These are phyloP conservation scores for Candida ortonii DNA, from an alignment of 805 yeast species.

Conservation along the genomic window DNA sequence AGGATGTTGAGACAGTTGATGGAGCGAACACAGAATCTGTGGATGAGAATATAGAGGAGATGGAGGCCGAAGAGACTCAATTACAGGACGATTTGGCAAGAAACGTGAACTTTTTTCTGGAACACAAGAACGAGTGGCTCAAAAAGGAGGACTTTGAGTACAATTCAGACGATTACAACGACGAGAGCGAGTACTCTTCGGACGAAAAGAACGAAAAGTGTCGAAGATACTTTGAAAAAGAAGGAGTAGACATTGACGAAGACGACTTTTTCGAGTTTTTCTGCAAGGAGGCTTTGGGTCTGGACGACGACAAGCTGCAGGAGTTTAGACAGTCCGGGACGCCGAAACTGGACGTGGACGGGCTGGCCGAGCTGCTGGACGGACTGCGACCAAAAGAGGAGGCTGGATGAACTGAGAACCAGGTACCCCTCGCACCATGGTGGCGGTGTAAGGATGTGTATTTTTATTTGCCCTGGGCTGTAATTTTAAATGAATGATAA, in stretches of 20 bases:
- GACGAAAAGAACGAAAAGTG: constrained; percentile 21
- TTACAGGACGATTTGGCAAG: constrained; percentile 24
- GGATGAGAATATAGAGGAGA: not conserved
- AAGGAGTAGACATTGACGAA: constrained; percentile 50
- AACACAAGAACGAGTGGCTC: constrained; percentile 9
- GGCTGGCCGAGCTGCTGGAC: constrained; percentile 9
- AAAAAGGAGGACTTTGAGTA: constrained; percentile 21
- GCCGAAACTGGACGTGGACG: constrained; percentile 6
- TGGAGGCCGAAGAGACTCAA: constrained; percentile 1
- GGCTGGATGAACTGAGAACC: constrained; percentile 8
- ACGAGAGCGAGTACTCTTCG: constrained; percentile 24
- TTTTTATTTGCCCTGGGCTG: not conserved
- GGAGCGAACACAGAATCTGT: constrained; percentile 3
- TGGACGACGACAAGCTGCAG: constrained; percentile 46
- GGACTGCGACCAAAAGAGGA: constrained; percentile 10
- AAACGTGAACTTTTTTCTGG: constrained; percentile 24
- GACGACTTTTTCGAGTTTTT: constrained; percentile 71
- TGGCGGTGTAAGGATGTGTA: constrained; percentile 4
- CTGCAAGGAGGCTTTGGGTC: constrained; percentile 49
- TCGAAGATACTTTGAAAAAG: constrained; percentile 28
- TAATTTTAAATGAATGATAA: constrained; percentile 1
- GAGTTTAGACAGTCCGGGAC: constrained; percentile 20
- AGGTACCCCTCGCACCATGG: not conserved
- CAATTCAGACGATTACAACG: constrained; percentile 17
- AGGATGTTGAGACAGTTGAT: constrained; percentile 18